Percentiles rank a stretch among this genome's conserved stretches.
Evolutionary conservation across 495 filamentous ascomycete species (phyloP).

Genomic region (Penicillium roqueforti): DNA sequence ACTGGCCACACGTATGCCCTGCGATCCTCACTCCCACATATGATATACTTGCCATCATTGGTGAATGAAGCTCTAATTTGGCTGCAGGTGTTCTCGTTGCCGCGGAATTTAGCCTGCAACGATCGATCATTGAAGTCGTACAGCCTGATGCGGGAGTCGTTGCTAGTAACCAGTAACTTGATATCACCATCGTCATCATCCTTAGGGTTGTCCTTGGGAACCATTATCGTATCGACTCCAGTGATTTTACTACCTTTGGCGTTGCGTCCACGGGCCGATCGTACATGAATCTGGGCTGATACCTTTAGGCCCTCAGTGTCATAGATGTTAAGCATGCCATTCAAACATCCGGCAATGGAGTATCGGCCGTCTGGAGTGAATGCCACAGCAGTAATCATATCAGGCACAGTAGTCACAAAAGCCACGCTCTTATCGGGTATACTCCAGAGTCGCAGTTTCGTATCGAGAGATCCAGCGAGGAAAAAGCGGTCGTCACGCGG

Average conservation of each 20-base stretch:
- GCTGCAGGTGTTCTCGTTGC: constrained; percentile 85
- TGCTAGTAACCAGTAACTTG: constrained; percentile 88
- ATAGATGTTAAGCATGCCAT: constrained; percentile 85
- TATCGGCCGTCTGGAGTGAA: constrained; percentile 91
- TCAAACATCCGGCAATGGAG: constrained; percentile 83
- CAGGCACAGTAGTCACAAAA: constrained; percentile 75
- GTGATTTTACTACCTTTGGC: constrained; percentile 97
- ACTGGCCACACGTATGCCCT: constrained; percentile 87
- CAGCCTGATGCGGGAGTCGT: constrained; percentile 88
- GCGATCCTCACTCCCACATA: constrained; percentile 90
- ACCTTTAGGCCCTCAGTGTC: constrained; percentile 90
- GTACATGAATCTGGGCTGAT: constrained; percentile 79
- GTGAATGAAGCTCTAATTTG: constrained; percentile 90
- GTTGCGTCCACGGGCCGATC: constrained; percentile 85
- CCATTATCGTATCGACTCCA: constrained; percentile 73
- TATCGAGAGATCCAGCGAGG: constrained; percentile 87
- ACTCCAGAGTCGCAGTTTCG: constrained; percentile 90
- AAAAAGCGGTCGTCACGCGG: constrained; percentile 96
- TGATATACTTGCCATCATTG: constrained; percentile 81
- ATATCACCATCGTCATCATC: constrained; percentile 65
- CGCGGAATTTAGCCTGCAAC: constrained; percentile 85
- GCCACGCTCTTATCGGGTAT: constrained; percentile 96
- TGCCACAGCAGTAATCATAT: constrained; percentile 88
- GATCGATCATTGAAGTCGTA: constrained; percentile 82
- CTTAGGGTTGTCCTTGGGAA: constrained; percentile 55